Evolutionary conservation across 495 filamentous ascomycete genomes (phyloP), one percentile per base, ranked within the genome.

Genomic region (Podospora comata): DNA sequence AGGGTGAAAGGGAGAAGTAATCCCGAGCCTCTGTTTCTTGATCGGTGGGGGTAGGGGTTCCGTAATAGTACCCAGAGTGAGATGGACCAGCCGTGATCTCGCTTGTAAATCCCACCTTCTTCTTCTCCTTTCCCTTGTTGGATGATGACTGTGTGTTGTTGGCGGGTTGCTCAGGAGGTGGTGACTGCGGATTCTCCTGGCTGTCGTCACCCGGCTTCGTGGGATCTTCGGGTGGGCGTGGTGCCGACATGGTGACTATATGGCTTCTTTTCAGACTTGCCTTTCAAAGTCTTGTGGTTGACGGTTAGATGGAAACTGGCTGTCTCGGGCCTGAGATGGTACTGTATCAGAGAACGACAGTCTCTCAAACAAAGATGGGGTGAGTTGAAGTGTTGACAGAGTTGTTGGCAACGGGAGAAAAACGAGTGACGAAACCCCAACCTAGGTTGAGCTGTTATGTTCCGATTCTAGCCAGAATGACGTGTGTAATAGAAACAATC

Each of bases 121-220:
- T 78, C 68, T 76, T 78, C 68, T 76, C 76, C 64, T 66, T 78
- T 27, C 65, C 57, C 68, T 76, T 54, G 66, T 64, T 16, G 64
- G 68, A 19, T 60, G 68, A 16, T 39, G 2, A 11, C 19, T 30
- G 62, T 20, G 19, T 5, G 56, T 58, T 13, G 1, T 48, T 58
- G 54, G 64, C 62, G 4, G 64, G 57, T 16, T 65, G 54, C 11
- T 65, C 54, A 13, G 39, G 39, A 65, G 64, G 16, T 20, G 56
- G 23, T 20, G 56, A 27, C 18, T 20, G n/a, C 6, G 20, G n/a
- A 1, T 58, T 16, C 3, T 20, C 56, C 56, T 20, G 5, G 6
- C 18, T n/a, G 6, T 18, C 53, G 15, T 62, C 58, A 16, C 30
- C 54, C 27, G 30, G 39, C 39, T 11, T 15, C 19, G 18, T 58